Evolutionary conservation across 2,329 filamentous ascomycete genomes (phyloP).

Genomic region (Cordyceps fumosorosea): DNA sequence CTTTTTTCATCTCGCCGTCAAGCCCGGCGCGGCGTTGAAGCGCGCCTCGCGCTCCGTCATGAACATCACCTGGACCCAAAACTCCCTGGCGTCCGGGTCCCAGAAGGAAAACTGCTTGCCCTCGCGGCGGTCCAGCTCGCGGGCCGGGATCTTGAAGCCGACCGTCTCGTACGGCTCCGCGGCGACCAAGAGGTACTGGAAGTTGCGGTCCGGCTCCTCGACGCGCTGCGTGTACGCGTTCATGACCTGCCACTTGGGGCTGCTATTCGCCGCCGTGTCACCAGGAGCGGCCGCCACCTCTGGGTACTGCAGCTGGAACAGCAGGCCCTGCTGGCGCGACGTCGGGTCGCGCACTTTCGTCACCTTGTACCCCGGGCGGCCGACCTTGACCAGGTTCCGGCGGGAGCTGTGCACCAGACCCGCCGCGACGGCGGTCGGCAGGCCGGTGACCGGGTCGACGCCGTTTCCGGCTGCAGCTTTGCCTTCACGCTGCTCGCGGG

Average conservation of each 20-base stretch:
- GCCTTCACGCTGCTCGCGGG: conserved; percentile 90
- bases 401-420: conserved; percentile 59
- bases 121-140: conserved; percentile 85
- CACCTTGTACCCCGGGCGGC: conserved; percentile 93
- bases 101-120: conserved; percentile 91
- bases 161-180: conserved; percentile 98
- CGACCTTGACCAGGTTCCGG: conserved; percentile 88
- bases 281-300: conserved; percentile 68
- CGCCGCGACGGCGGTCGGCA: conserved; percentile 67
- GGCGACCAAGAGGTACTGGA: conserved; percentile 89
- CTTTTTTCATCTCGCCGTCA: conserved; percentile 39
- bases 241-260: conserved; percentile 91
- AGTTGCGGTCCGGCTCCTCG: conserved; percentile 89
- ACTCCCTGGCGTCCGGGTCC: conserved; percentile 92
- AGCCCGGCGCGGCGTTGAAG: conserved; percentile 60
- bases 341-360: conserved; percentile 89
- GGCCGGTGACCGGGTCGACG: conserved; percentile 59
- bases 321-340: conserved; percentile 77
- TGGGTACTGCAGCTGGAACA: conserved; percentile 96
- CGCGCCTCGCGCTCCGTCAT: conserved; percentile 96
- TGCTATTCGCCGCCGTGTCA: conserved; percentile 14
- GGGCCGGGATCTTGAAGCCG: conserved; percentile 88
- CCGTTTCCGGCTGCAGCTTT: conserved; percentile 32
- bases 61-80: conserved; percentile 96
- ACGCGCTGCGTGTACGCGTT: conserved; percentile 94